Base-by-base conservation (phyloP, 306 rosid genomes). In the Citrullus colocynthis region DNA sequence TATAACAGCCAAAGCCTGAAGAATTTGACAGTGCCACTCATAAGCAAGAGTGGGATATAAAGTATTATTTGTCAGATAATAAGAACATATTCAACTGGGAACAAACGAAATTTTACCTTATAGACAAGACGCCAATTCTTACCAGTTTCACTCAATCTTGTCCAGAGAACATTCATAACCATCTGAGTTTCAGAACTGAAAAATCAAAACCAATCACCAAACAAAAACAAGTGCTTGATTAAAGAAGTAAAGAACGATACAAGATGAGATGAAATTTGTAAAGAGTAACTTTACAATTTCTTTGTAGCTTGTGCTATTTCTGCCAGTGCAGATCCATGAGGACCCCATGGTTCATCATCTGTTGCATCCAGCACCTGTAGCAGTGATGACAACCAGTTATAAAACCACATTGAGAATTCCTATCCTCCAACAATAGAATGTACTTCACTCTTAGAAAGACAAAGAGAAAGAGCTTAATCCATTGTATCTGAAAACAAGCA, bases 331-430 rank as follows among this genome's bases (percentile, higher is more conserved):
- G 97, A 78, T 80, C 99, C 99, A 81, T 96, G 99, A 86, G 99
- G 99, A 84, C 99, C 99, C 99, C 99, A 96, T 74, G 99, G 99
- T 84, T 96, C 99, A 85, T 87, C 86, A 58, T 96, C 99, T 55
- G 99, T 96, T 41, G 99, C 98, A 88, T 96, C 99, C 90, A 96
- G 77, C 14, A 92, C 99, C 98, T 96, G 84, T 45, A 81, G 75
- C 74, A 41, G 55, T 55, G 36, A 63, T 73, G 65, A 58, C 61
- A 37, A 66, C n/a, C 52, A 64, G 44, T 12, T 18, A 77, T 15
- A 24, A 28, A 73, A 51, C 32, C 45, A 71, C 77, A 17, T 16
- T 12, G 44, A 73, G 77, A 24, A 24, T 4, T 51, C 16, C 24
- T 15, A 73, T 15, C 60, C 37, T 73, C 77, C 77, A 73, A 51